These are phyloP conservation scores for Pisolithus sp. DNA, from an alignment of 768 basidiomycete genomes.

Conservation along the genomic window DNA sequence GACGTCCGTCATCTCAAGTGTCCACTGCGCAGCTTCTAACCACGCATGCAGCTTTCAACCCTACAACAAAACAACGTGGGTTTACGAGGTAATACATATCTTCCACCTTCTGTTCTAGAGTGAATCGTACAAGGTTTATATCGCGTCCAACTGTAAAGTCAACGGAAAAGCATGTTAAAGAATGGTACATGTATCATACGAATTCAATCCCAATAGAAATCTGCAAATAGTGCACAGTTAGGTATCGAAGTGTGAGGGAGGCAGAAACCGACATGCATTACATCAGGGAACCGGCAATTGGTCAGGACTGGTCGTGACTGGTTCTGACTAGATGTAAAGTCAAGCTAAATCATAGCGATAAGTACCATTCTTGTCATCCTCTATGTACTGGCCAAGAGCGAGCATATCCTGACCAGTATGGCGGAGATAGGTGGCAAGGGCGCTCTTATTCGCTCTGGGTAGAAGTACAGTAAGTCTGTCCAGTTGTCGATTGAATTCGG, in stretches of 20 bases:
- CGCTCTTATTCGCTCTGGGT: conserved; percentile 61
- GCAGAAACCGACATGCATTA: conserved; percentile 5
- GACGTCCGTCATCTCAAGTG: conserved; percentile 16
- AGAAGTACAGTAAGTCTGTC: conserved; percentile 65
- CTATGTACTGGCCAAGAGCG: conserved; percentile 82
- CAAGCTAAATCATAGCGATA: conserved; percentile 33
- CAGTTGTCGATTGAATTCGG: conserved; percentile 60
- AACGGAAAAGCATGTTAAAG: conserved; percentile 3
- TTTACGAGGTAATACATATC: conserved; percentile 31
- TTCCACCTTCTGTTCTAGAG: background rate
- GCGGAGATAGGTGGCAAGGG: conserved; percentile 67
- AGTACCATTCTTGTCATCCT: conserved; percentile 74
- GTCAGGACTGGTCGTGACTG: too few relatives aligned
- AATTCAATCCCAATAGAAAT: conserved; percentile 3
- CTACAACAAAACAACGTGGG: conserved; percentile 32
- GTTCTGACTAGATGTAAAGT: too few relatives aligned
- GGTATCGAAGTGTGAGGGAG: conserved; percentile 10
- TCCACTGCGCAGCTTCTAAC: background rate
- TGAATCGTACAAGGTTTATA: background rate
- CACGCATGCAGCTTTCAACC: conserved; percentile 36
- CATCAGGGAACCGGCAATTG: too few relatives aligned
- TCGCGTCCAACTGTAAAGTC: background rate
- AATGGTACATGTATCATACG: conserved; percentile 21
- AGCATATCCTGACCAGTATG: conserved; percentile 74
- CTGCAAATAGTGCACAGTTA: conserved; percentile 8